Evolutionary conservation across 140 eudicot species (phyloP).

Genomic region (Ambrosia hybrid): DNA sequence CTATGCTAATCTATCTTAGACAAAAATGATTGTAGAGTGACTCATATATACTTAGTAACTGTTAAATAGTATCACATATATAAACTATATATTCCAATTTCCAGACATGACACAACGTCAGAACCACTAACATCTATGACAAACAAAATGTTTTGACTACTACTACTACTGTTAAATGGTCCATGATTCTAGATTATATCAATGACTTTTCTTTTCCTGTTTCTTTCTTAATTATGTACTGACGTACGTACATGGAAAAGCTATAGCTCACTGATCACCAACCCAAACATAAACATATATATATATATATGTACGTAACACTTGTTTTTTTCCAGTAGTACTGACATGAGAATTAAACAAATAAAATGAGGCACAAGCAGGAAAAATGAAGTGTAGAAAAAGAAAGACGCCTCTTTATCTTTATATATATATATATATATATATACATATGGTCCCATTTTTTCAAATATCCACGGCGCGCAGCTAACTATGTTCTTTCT

Average conservation of each 20-base stretch:
- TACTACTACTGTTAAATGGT: slow-evolving; percentile 27
- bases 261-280: slow-evolving; percentile 5
- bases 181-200: slow-evolving; percentile 26
- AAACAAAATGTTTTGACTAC: background rate
- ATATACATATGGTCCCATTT: background rate
- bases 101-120: background rate
- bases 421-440: too few species aligned
- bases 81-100: too few species aligned
- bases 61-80: too few species aligned
- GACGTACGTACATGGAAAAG: slow-evolving; percentile 11
- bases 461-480: background rate
- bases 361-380: background rate
- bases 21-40: background rate
- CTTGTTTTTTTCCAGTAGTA: background rate
- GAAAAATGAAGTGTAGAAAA: background rate
- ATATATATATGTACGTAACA: too few species aligned
- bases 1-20: background rate
- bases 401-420: background rate
- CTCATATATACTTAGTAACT: too few species aligned
- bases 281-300: background rate
- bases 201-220: slow-evolving; percentile 21
- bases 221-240: slow-evolving; percentile 25
- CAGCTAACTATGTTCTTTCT: background rate
- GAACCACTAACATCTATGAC: background rate
- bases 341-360: background rate